phyloP scores from a whole-genome alignment of 192 early-diverging fungal species.

The Entophlyctis luteolus region DNA sequence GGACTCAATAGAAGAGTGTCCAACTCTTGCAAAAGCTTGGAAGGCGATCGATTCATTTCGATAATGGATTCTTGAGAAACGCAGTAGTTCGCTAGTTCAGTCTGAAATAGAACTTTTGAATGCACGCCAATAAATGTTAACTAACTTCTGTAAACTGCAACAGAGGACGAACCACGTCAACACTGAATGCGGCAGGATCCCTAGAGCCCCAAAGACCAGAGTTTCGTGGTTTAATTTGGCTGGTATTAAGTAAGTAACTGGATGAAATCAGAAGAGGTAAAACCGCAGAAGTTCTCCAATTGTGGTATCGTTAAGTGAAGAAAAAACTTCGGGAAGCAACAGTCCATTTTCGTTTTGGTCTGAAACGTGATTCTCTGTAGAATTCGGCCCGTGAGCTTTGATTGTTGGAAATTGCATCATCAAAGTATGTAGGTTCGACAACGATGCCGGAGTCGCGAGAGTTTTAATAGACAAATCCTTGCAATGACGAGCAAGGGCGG shows the following conservation, averaged over 20 bases:
- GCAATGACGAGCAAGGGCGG: background rate
- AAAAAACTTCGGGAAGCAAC: background rate
- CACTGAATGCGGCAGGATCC: slow-evolving; percentile 9
- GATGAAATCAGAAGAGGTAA: background rate
- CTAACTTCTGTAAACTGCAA: slow-evolving; percentile 6
- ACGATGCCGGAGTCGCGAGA: background rate
- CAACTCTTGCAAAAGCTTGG: no score
- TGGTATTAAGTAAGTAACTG: background rate
- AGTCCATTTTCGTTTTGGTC: background rate
- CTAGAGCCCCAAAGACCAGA: slow-evolving; percentile 9
- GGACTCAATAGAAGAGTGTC: background rate
- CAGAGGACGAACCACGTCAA: slow-evolving; percentile 8
- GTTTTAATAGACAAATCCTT: background rate
- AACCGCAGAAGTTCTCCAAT: background rate
- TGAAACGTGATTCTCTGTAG: background rate
- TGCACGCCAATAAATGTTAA: background rate
- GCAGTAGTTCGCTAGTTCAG: background rate
- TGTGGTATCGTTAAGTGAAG: background rate
- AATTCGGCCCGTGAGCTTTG: background rate
- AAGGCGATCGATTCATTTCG: no score
- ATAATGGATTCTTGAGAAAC: background rate
- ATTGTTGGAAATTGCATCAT: background rate
- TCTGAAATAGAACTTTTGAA: background rate
- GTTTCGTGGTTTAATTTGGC: slow-evolving; percentile 5
- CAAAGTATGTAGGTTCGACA: background rate